Conservation (phyloP, 2,329 filamentous ascomycete genomes). For the Chaetomium sp. region DNA sequence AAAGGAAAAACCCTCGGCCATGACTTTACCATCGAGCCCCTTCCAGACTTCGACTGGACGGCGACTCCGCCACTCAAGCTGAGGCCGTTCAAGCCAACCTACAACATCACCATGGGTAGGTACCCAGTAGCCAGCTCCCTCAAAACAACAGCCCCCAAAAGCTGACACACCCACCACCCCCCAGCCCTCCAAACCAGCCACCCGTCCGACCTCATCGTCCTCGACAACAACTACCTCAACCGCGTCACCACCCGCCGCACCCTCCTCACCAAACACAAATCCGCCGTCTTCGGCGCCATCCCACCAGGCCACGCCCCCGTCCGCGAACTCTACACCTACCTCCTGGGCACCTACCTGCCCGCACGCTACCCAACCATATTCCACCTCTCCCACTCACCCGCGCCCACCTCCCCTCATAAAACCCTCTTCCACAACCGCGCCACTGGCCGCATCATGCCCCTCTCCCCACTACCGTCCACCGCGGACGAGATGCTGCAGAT, state of each 20-base stretch:
- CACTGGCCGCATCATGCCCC: slow-evolving; percentile 41
- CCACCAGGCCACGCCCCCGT: slow-evolving; percentile 47
- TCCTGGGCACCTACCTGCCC: slow-evolving; percentile 52
- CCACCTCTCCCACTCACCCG: slow-evolving; percentile 31
- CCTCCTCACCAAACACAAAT: slow-evolving; percentile 45
- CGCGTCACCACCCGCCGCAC: slow-evolving; percentile 46
- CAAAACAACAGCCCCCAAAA: slow-evolving; percentile 48
- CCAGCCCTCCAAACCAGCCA: slow-evolving; percentile 22
- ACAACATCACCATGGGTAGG: slow-evolving; percentile 58
- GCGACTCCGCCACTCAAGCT: slow-evolving; percentile 43
- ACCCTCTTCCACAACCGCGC: slow-evolving; percentile 44
- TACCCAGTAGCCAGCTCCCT: slow-evolving; percentile 16
- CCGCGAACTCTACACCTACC: slow-evolving; percentile 51
- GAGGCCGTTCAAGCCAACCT: slow-evolving; percentile 55
- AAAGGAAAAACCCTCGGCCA: background rate
- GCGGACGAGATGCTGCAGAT: slow-evolving; percentile 43
- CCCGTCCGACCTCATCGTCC: slow-evolving; percentile 52
- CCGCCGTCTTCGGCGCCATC: slow-evolving; percentile 47
- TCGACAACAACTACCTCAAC: slow-evolving; percentile 54
- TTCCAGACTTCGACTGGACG: slow-evolving; percentile 43
- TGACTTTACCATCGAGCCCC: slow-evolving; percentile 22
- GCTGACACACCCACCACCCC: slow-evolving; percentile 44
- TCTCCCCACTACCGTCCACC: slow-evolving; percentile 36
- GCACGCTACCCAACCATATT: slow-evolving; percentile 54
- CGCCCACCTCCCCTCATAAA: background rate